A percentile compares a stretch with the other conserved stretches of the same genome.
These are phyloP conservation scores for Globisporangium cystogenes DNA, from an alignment of 352 stramenopile genomes.

Conservation along the genomic window DNA sequence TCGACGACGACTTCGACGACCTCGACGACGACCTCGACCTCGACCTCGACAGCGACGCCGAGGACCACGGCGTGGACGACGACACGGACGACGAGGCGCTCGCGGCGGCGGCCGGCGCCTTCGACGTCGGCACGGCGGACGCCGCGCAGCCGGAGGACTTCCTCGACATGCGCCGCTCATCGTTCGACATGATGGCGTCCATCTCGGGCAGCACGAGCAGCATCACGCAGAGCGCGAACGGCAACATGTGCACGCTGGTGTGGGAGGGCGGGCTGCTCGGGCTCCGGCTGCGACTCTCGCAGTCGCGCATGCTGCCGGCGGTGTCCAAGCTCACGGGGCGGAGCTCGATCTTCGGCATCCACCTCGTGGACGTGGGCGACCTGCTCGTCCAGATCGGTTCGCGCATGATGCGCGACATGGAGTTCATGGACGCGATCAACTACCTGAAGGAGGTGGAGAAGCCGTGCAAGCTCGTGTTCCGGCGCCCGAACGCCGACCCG, in stretches of 20 bases:
- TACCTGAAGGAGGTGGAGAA: conserved; percentile 79
- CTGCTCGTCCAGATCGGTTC: conserved; percentile 71
- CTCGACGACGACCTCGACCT: conserved; percentile 38
- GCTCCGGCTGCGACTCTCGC: conserved; percentile 70
- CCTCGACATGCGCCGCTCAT: conserved; percentile 56
- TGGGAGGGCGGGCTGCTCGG: conserved; percentile 82
- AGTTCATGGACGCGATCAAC: conserved; percentile 79
- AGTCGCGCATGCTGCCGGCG: conserved; percentile 70
- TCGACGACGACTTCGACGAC: conserved; percentile 60
- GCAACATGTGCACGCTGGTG: conserved; percentile 74
- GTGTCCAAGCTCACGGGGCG: conserved; percentile 84
- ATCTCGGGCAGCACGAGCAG: conserved; percentile 60
- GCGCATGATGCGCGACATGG: conserved; percentile 65
- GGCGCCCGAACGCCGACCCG: conserved; percentile 54
- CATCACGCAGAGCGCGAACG: conserved; percentile 43
- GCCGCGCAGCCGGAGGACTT: conserved; percentile 35
- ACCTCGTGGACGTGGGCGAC: conserved; percentile 81
- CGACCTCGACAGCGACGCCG: conserved; percentile 39
- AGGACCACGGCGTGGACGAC: conserved; percentile 48
- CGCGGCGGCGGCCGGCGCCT: background rate
- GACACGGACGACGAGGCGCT: conserved; percentile 17
- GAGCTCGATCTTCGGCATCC: conserved; percentile 82
- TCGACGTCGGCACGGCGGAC: conserved; percentile 9
- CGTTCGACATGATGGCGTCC: conserved; percentile 62
- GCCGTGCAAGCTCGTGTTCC: conserved; percentile 74